Evolutionary conservation across 2,329 filamentous ascomycete species (phyloP), one percentile per base, ranked within the genome.

Genomic region (Elsinoe fawcettii): DNA sequence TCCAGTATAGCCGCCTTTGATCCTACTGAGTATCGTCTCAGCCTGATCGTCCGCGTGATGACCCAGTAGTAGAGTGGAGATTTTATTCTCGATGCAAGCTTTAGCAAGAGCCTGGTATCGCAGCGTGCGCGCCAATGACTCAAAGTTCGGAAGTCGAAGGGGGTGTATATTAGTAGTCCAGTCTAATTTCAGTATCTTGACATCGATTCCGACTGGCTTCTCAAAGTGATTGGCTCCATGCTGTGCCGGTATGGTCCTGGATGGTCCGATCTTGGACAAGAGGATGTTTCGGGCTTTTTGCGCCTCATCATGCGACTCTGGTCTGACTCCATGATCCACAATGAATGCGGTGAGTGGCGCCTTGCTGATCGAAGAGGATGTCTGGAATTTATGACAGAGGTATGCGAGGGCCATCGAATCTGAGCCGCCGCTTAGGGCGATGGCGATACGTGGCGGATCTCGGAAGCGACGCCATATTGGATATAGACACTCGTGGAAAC

Each of bases 341-440:
- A 85, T 78, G 63, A 84, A 82, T 0, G 77, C 81, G 44, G 75
- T 76, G 18, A 80, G 73, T 12, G 67, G 46, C 58, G 64, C 49
- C 16, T 5, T 37, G 8, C 5, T 41, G 2, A 49, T n/a, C 16
- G 20, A n/a, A n/a, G 16, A 7, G 14, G 16, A 32, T 3, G 16
- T 34, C 14, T 46, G 54, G 47, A 64, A 63, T 46, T 75, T 71
- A 51, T 77, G 78, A 67, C 87, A 88, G 34, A 97, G 79, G 60
- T 77, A 84, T 57, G 90, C 90, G 60, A 99, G 77, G 25, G 92
- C 92, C 91, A 97, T 99, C n/a, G 92, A 97, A 71, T 99, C 93
- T 37, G 93, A 88, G 6, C 93, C 93, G 22, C 93, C 93, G 67
- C 91, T 96, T 60, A 97, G 77, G 14, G 91, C 93, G 59, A 97